These are phyloP conservation scores for Candida yuanshanica DNA, from an alignment of 805 yeast species.

Conservation along the genomic window DNA sequence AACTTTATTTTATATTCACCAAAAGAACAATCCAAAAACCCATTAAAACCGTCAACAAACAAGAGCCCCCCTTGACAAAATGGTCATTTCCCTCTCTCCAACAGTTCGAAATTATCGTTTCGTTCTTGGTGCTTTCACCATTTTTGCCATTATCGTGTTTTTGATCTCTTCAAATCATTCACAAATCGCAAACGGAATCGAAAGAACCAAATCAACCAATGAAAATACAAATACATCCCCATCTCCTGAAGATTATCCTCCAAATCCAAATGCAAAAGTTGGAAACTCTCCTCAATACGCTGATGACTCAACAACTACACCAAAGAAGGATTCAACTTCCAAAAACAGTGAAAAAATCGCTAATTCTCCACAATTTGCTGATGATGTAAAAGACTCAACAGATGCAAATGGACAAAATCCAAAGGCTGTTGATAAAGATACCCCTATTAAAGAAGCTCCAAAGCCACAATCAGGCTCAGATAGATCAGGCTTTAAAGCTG, in stretches of 20 bases:
- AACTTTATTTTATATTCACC: no score
- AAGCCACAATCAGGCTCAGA: constrained; percentile 15
- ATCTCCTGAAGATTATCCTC: constrained; percentile 10
- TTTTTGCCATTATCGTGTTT: constrained; percentile 45
- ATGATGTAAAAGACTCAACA: constrained; percentile 12
- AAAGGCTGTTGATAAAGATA: constrained; percentile 21
- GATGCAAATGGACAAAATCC: constrained; percentile 18
- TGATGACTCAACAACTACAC: constrained; percentile 16
- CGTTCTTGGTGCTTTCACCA: constrained; percentile 43
- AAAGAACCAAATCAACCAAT: constrained; percentile 21
- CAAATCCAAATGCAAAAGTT: constrained; percentile 6
- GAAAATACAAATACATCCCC: constrained; percentile 7
- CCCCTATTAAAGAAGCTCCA: constrained; percentile 26
- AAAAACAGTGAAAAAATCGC: constrained; percentile 5
- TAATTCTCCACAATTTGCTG: constrained; percentile 21
- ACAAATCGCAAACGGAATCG: constrained; percentile 29
- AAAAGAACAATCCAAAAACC: no score
- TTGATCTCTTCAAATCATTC: constrained; percentile 44
- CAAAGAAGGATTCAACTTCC: constrained; percentile 4
- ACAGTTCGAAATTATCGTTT: constrained; percentile 48
- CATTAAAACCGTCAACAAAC: no score
- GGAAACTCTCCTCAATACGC: constrained; percentile 23
- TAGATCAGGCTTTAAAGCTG: constrained; percentile 14
- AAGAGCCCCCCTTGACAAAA: neutral
- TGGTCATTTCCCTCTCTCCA: constrained; percentile 8